A percentile compares a stretch with the other conserved stretches of the same genome.
These are phyloP conservation scores for Tephrocybe rancida DNA, from an alignment of 768 basidiomycete species.

Conservation along the genomic window DNA sequence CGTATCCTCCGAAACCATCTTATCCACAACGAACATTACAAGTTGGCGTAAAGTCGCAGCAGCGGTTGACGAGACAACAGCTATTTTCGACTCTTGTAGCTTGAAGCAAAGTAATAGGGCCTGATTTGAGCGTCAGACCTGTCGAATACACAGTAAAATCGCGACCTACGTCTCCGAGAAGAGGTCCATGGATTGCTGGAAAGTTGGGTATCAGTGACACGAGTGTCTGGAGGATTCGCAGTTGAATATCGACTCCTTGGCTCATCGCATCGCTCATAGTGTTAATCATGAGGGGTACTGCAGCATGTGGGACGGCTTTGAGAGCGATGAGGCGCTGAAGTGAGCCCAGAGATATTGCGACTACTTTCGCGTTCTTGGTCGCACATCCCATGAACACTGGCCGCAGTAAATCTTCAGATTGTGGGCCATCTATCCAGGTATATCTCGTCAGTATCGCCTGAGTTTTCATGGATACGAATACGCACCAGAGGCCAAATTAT, in stretches of 20 bases:
- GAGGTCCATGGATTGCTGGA: conserved; percentile 72
- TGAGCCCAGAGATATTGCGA: conserved; percentile 89
- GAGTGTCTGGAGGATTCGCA: conserved; percentile 90
- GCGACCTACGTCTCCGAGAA: conserved; percentile 74
- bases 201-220: conserved; percentile 91
- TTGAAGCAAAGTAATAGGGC: conserved; percentile 94
- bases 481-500: conserved; percentile 73
- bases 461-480: conserved; percentile 11
- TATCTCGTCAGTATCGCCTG: conserved; percentile 3
- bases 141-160: not conserved
- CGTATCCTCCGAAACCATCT: conserved; percentile 80
- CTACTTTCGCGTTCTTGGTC: conserved; percentile 92
- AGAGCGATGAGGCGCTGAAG: conserved; percentile 88
- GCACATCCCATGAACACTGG: conserved; percentile 95
- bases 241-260: conserved; percentile 96
- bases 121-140: conserved; percentile 37
- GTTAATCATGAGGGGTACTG: conserved; percentile 76
- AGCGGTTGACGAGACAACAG: conserved; percentile 96
- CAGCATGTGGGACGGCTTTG: conserved; percentile 80
- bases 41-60: conserved; percentile 95
- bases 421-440: conserved; percentile 60
- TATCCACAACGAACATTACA: conserved; percentile 98
- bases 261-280: conserved; percentile 88
- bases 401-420: conserved; percentile 77
- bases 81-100: conserved; percentile 92